Base-by-base conservation (phyloP, 352 stramenopile genomes). In the Phytophthora pistaciae region DNA sequence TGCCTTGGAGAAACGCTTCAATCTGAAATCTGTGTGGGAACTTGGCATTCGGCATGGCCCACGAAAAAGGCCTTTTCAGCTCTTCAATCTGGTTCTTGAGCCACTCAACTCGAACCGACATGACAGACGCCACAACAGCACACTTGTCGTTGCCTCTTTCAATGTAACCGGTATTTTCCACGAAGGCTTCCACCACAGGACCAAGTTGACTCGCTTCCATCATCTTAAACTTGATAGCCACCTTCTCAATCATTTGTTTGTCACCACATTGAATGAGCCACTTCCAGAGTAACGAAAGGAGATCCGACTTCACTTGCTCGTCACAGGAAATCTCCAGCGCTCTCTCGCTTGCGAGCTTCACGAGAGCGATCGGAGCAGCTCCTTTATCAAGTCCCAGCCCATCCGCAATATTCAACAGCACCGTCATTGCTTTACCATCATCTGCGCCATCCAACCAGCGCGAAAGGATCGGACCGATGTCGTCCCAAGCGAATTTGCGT, bases 1-100 rank as follows among this genome's bases (percentile, higher is more conserved):
- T 56, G 5, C 71, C 71, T 13, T 58, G 60, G 4, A 78, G 36
- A 44, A 75, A 78, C 18, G 33, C 66, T 60, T 75, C 10, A 5
- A 78, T 60, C 8, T 62, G 23, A 5, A 4, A 5, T 13, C 16
- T 5, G 3, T 16, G 13, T 44, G 14, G 20, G 21, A 67, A 62
- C 0, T 57, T 9, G 0, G 70, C 65, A 8, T 56, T 20, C 1
- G 66, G 66, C 42, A 78, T 78, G 27, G 60, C 40, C 70, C 70
- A 74, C 46, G 71, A 69, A n/a, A 72, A 66, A 2, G 55, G 60
- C 31, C 44, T 66, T 16, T 49, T 29, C 10, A 53, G 20, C 7
- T 20, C 25, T 50, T 42, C 7, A 56, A 63, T 36, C 52, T 60
- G 38, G 11, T 31, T 18, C 46, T 77, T 60, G 3, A 72, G 11